phyloP scores from a whole-genome alignment of 805 yeast genomes.

The Yarrowia sp. region DNA sequence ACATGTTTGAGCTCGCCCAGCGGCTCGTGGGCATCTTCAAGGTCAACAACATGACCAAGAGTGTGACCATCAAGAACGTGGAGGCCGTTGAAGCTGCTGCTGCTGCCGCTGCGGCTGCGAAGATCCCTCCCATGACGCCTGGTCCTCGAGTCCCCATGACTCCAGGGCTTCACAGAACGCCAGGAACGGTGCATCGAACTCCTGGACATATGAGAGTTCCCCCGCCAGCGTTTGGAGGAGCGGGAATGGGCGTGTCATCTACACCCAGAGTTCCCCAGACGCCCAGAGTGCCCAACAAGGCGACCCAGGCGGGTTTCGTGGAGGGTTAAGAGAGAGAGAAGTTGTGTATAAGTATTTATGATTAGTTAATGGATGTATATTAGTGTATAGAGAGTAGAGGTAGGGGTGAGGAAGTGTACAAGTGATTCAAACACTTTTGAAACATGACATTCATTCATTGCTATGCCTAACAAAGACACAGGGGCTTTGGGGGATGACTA shows the following conservation, averaged over 20 bases:
- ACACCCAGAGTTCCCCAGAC: slow-evolving; percentile 15
- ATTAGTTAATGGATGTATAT: slow-evolving; percentile 15
- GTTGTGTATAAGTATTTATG: neutral
- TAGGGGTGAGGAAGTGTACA: too few relatives aligned
- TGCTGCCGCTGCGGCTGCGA: slow-evolving; percentile 19
- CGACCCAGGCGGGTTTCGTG: slow-evolving; percentile 4
- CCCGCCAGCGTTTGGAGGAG: slow-evolving; percentile 15
- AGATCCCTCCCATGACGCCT: slow-evolving; percentile 30
- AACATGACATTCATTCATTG: too few relatives aligned
- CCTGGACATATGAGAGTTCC: slow-evolving; percentile 12
- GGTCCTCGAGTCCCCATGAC: slow-evolving; percentile 20
- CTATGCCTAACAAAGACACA: too few relatives aligned
- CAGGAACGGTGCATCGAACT: neutral
- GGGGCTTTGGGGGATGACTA: too few relatives aligned
- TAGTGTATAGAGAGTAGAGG: neutral
- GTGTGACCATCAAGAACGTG: slow-evolving; percentile 76
- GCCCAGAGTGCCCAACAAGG: neutral
- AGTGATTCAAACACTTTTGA: too few relatives aligned
- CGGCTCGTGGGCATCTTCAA: slow-evolving; percentile 96
- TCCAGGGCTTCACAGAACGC: slow-evolving; percentile 15
- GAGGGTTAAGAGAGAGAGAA: neutral
- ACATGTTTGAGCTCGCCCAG: slow-evolving; percentile 96
- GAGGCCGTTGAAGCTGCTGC: slow-evolving; percentile 49
- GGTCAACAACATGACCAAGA: slow-evolving; percentile 86
- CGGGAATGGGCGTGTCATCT: slow-evolving; percentile 18